These are phyloP conservation scores for Astragalus glycyphyllos DNA, from an alignment of 306 rosid species.

Conservation along the genomic window DNA sequence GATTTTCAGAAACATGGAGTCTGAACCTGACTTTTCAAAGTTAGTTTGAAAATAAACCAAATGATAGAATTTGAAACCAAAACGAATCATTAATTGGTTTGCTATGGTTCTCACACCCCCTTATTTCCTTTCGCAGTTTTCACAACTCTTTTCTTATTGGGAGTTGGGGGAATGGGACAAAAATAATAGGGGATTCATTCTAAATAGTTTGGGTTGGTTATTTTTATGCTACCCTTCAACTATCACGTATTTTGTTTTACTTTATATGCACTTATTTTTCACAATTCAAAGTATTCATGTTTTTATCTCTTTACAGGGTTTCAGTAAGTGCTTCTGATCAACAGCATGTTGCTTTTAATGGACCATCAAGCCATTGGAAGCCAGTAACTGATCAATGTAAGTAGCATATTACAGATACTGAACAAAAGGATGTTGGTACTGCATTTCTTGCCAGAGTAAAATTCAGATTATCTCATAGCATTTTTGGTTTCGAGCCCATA, in stretches of 20 bases:
- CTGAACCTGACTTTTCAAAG: conserved; percentile 26
- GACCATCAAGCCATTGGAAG: conserved; percentile 47
- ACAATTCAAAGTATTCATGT: conserved; percentile 36
- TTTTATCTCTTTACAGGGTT: conserved; percentile 53
- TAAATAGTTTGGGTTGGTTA: conserved; percentile 23
- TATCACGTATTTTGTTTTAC: conserved; percentile 24
- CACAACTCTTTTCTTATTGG: neutral
- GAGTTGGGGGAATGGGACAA: neutral
- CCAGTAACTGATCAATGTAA: conserved; percentile 60
- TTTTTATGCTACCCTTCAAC: conserved; percentile 27
- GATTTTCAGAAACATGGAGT: conserved; percentile 5
- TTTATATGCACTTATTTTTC: conserved; percentile 21
- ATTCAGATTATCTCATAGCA: conserved; percentile 31
- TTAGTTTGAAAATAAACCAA: conserved; percentile 28
- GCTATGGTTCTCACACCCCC: conserved; percentile 19
- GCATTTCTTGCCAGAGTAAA: conserved; percentile 34
- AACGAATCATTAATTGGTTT: conserved; percentile 23
- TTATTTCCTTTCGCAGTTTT: conserved; percentile 10
- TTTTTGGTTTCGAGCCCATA: conserved; percentile 34
- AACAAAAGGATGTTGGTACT: conserved; percentile 21
- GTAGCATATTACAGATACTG: conserved; percentile 45
- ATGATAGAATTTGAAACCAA: conserved; percentile 3
- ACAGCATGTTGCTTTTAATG: conserved; percentile 41
- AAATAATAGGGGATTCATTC: neutral
- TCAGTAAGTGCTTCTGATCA: conserved; percentile 41